Evolutionary conservation across 176 grass and related monocot genomes (phyloP).

Genomic region (Oryza coarctata): DNA sequence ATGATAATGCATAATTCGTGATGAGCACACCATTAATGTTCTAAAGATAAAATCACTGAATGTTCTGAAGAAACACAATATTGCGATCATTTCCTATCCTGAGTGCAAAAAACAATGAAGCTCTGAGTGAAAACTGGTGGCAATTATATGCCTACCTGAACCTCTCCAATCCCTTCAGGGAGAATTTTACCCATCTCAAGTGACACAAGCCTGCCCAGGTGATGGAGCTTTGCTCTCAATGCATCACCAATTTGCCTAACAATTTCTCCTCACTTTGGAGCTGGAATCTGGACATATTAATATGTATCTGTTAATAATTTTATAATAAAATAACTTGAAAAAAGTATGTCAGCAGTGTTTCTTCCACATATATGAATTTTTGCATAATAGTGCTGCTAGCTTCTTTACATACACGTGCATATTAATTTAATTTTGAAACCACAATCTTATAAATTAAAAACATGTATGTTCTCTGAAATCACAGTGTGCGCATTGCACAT

Average conservation of each 20-base stretch:
- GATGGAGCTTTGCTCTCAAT: slow-evolving; percentile 77
- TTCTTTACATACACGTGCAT: neutral
- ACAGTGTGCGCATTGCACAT: neutral
- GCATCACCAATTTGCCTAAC: slow-evolving; percentile 98
- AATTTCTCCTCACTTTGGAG: slow-evolving; percentile 96
- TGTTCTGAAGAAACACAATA: neutral
- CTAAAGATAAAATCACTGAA: neutral
- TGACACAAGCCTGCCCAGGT: slow-evolving; percentile 90
- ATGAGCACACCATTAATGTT: neutral
- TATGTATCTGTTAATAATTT: neutral
- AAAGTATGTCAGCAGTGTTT: neutral
- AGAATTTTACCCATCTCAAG: slow-evolving; percentile 99
- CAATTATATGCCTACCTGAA: slow-evolving; percentile 71
- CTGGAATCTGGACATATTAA: slow-evolving; percentile 56
- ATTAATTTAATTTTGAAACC: neutral
- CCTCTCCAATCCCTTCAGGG: slow-evolving; percentile 97
- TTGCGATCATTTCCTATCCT: neutral
- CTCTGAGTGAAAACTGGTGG: neutral
- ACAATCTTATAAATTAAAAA: neutral
- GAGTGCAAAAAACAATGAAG: neutral
- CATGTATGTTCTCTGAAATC: neutral
- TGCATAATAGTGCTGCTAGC: neutral
- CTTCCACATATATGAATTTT: neutral
- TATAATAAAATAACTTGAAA: neutral
- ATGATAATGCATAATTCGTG: neutral